phyloP scores from a whole-genome alignment of 163 green algal genomes.

The Volvox carteri region DNA sequence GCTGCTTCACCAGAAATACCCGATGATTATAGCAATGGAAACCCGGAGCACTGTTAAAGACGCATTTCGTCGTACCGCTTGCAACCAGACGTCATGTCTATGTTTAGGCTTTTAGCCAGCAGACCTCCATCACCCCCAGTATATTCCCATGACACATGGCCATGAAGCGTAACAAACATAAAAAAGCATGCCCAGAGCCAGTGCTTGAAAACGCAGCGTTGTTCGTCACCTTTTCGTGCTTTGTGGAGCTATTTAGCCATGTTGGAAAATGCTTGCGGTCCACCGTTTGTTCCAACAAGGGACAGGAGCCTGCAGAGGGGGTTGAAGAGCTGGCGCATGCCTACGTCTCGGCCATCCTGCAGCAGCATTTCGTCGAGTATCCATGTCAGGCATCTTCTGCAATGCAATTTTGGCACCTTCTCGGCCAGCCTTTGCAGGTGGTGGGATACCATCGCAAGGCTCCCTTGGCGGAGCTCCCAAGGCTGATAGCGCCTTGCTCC shows the following conservation, averaged over 20 bases:
- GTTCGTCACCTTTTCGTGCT: not conserved
- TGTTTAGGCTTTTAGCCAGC: too few species aligned
- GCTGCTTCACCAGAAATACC: too few species aligned
- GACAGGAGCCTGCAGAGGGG: not conserved
- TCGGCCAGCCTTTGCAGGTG: not conserved
- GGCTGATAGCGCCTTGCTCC: not conserved
- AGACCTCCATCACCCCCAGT: too few species aligned
- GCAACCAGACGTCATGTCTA: too few species aligned
- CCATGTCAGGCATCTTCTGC: not conserved
- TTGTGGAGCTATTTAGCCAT: not conserved
- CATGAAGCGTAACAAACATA: too few species aligned
- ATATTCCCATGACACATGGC: too few species aligned
- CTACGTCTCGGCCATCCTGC: not conserved
- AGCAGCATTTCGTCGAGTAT: not conserved
- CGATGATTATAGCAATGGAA: too few species aligned
- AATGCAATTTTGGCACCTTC: not conserved
- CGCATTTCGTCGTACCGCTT: too few species aligned
- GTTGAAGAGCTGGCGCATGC: not conserved
- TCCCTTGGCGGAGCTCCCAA: not conserved
- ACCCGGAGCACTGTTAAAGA: too few species aligned
- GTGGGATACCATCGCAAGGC: not conserved
- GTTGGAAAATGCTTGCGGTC: not conserved
- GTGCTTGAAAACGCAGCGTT: not conserved
- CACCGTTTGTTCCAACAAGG: not conserved
- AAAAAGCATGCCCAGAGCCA: not conserved